Evolutionary conservation across 176 grass and related monocot species (phyloP).

Genomic region (bread wheat (Triticum aestivum)): IWGSC_CS_RefSeq_v2.1 NC_057804.1:64403167-64403666

Average conservation of each 20-base stretch:
- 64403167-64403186: slow-evolving; percentile 92
- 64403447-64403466: slow-evolving; percentile 92
- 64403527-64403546: slow-evolving; percentile 81
- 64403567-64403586: slow-evolving; percentile 97
- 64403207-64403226: too few species aligned
- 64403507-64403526: slow-evolving; percentile 73
- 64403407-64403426: slow-evolving; percentile 83
- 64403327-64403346: slow-evolving; percentile 9
- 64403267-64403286: neutral
- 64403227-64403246: too few species aligned
- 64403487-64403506: slow-evolving; percentile 83
- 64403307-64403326: neutral
- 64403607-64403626: slow-evolving; percentile 96
- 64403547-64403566: slow-evolving; percentile 98
- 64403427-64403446: slow-evolving; percentile 77
- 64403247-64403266: neutral
- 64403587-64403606: slow-evolving; percentile 99
- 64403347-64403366: slow-evolving; percentile 3
- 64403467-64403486: slow-evolving; percentile 87
- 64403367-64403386: slow-evolving; percentile 16
- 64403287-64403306: slow-evolving; percentile 2
- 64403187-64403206: slow-evolving; percentile 9
- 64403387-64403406: slow-evolving; percentile 75
- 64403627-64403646: slow-evolving; percentile 12
- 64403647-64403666: slow-evolving; percentile 10